Evolutionary conservation across 2,329 filamentous ascomycete genomes (phyloP), one percentile per base, ranked within the genome.

Genomic region (Dactylellina sp.): DNA sequence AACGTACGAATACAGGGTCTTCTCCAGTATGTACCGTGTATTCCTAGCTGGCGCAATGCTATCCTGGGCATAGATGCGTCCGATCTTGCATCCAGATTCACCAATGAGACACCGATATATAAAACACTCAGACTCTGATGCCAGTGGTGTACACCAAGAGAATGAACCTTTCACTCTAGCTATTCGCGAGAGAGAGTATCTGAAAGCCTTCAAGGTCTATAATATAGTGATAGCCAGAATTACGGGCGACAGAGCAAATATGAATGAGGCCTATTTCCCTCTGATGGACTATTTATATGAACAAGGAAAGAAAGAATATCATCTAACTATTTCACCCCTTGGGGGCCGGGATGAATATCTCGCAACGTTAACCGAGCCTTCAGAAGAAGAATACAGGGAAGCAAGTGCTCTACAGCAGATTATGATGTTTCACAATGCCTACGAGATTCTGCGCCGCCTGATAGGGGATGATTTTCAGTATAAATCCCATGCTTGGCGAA

Each of bases 11-110:
- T 40, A 50, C 4, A 25, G 44, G 5, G 32, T 61, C 2, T 61
- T 61, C 44, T 39, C 57, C 5, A 42, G 57, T 9, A 61, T 50
- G 42, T 61, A 61, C 32, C 44, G 44, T 5, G 57, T 61, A 12
- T 50, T 61, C 57, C 28, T 61, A 2, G 57, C 57, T 7, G 57
- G 57, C 2, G 57, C 57, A 12, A 22, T 50, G 14, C 32, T 50
- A 2, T 61, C 57, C 1, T 49, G 28, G 28, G 18, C 32, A 6
- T 24, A 40, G 25, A 25, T 61, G 24, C 37, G 40, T 16, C 44
- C 44, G 1, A 40, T 61, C 3, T 22, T 61, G n/a, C 50, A 40
- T 1, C 16, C 50, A 12, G 28, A 14, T 7, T 61, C 57, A 11
- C 57, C 56, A 14, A 18, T 61, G 1, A 39, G 57, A 50, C 14